phyloP scores from a whole-genome alignment of 2,329 filamentous ascomycete genomes.

The Chaetomium globosum region DNA sequence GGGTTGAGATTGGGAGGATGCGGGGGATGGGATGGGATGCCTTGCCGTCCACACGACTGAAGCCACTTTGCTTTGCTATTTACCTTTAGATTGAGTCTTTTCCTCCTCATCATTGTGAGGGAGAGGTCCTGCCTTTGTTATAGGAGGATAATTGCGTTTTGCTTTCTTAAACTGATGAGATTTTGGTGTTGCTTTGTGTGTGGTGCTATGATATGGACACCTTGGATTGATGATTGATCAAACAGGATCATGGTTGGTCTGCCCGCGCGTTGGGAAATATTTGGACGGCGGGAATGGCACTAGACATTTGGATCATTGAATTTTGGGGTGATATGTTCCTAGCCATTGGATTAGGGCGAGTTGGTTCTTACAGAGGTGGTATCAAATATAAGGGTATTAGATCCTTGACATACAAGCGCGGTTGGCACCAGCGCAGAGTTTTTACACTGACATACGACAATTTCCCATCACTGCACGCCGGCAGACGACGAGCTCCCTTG shows the following conservation, averaged over 20 bases:
- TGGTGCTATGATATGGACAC: not conserved
- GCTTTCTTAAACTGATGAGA: not conserved
- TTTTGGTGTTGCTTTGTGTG: not conserved
- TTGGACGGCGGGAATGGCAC: no score
- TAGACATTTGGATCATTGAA: not conserved
- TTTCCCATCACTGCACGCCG: not conserved
- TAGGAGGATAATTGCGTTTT: not conserved
- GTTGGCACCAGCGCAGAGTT: not conserved
- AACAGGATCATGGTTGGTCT: no score
- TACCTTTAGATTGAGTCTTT: not conserved
- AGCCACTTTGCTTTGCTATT: not conserved
- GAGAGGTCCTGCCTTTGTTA: not conserved
- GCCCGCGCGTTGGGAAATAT: no score
- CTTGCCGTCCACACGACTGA: not conserved
- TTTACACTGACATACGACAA: not conserved
- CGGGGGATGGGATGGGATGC: not conserved
- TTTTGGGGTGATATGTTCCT: not conserved
- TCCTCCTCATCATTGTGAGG: not conserved
- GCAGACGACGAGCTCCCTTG: not conserved
- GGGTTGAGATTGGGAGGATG: not conserved
- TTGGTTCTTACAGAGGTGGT: not conserved
- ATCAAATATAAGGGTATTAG: constrained; percentile 6
- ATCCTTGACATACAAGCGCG: not conserved
- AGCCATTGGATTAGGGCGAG: no score
- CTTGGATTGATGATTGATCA: no score